Evolutionary conservation across 371 early-diverging fungal genomes (phyloP).

Genomic region (Mycotypha africana): DNA sequence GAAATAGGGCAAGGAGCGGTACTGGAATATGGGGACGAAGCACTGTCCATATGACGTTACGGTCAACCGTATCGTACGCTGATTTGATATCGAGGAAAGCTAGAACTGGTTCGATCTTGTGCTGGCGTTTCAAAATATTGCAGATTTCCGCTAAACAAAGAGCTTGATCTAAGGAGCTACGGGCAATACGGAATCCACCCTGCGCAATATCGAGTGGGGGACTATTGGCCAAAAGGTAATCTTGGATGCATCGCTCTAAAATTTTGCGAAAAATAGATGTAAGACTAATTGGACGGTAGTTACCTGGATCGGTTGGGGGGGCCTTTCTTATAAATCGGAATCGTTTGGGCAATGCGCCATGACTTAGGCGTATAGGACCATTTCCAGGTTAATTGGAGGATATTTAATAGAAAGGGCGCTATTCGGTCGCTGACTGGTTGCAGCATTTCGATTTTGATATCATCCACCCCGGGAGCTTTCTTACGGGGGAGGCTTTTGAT

Average conservation of each 20-base stretch:
- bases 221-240: not conserved
- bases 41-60: not conserved
- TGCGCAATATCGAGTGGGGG: slow-evolving; percentile 13
- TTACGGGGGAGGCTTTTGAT: not conserved
- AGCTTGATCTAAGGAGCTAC: slow-evolving; percentile 8
- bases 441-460: slow-evolving; percentile 20
- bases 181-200: slow-evolving; percentile 10
- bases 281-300: slow-evolving; percentile 5
- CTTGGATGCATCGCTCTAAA: not conserved
- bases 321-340: slow-evolving; percentile 18
- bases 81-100: slow-evolving; percentile 17
- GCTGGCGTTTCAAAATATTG: not conserved
- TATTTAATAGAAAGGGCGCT: not conserved
- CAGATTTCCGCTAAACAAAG: slow-evolving; percentile 8
- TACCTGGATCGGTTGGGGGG: not conserved
- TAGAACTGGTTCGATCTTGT: not conserved
- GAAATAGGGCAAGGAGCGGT: slow-evolving; percentile 1
- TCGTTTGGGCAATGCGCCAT: slow-evolving; percentile 22
- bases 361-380: slow-evolving; percentile 10
- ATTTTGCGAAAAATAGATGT: slow-evolving; percentile 1
- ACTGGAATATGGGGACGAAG: not conserved
- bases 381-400: slow-evolving; percentile 11
- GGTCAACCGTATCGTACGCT: slow-evolving; percentile 18
- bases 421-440: slow-evolving; percentile 1
- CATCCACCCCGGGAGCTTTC: slow-evolving; percentile 20